Evolutionary conservation across 2,329 filamentous ascomycete genomes (phyloP), one percentile per base, ranked within the genome.

Genomic region (Epicoccum sorghinum): DNA sequence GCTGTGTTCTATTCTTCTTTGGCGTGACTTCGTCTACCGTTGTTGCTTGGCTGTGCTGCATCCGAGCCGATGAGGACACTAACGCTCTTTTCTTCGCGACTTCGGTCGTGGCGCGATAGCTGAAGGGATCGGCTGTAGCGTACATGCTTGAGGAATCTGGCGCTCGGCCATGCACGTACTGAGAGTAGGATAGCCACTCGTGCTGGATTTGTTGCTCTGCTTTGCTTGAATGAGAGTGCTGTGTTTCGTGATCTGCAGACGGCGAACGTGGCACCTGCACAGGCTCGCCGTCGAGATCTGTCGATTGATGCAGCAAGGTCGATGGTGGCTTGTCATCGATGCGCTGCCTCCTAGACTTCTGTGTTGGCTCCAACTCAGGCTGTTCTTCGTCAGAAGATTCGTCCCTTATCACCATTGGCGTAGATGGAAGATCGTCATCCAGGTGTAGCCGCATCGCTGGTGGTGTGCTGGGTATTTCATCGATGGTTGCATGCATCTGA

Each of bases 201-300:
- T 52, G 57, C 22, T 70, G 70, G 13, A 72, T 62, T 40, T 72
- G 70, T 14, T 67, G 61, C 40, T 74, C 70, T 36, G 70, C 71
- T 61, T 62, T 67, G 49, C 63, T 72, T 5, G 68, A 69, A 25
- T 70, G 62, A 0, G 71, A 73, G 9, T 62, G 52, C 47, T 68
- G 66, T 7, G 64, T 62, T 22, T 66, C 68, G 30, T 43, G 55
- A 4, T 64, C 61, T 3, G 48, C 44, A 3, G 59, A 50, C 4
- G 65, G 65, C 1, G 68, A 71, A 18, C 60, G 54, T 2, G 65
- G 61, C 2, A 68, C 61, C 47, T 67, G 65, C 10, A 71, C 57
- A 10, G 60, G 44, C 18, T 61, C 47, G 14, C 52, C 50, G 37
- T 69, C 56, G 2, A 68, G 57, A 32, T 70, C 64, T 29, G 40